Evolutionary conservation across 345 rosid species (phyloP).

Genomic region (Lenwebbia sp.): DNA sequence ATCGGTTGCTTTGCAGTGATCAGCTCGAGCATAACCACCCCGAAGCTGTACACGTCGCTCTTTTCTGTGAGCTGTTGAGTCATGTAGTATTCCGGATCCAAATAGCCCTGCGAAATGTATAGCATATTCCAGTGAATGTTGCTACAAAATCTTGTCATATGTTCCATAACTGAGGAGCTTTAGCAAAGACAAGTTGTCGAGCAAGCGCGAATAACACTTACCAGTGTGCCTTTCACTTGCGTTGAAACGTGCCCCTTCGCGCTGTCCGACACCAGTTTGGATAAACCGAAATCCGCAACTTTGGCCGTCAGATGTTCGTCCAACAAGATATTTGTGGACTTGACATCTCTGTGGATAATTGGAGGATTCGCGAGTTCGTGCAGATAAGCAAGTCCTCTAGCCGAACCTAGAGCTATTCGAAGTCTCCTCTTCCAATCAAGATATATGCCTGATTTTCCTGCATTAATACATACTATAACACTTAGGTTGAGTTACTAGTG

Average conservation of each 20-base stretch:
- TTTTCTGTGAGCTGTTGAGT: slow-evolving; percentile 89
- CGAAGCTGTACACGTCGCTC: slow-evolving; percentile 96
- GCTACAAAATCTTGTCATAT: not conserved
- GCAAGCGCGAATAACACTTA: slow-evolving; percentile 7
- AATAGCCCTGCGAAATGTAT: slow-evolving; percentile 52
- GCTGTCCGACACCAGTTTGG: slow-evolving; percentile 83
- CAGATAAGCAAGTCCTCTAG: slow-evolving; percentile 83
- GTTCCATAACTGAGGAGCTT: not conserved
- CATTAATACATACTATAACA: not conserved
- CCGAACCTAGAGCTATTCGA: slow-evolving; percentile 77
- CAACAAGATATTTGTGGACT: slow-evolving; percentile 77
- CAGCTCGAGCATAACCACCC: slow-evolving; percentile 87
- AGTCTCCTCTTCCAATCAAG: slow-evolving; percentile 92
- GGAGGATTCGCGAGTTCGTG: slow-evolving; percentile 98
- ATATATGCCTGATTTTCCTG: slow-evolving; percentile 53
- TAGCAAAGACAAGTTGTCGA: not conserved
- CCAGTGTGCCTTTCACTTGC: slow-evolving; percentile 98
- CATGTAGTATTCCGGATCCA: slow-evolving; percentile 98
- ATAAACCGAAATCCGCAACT: slow-evolving; percentile 95
- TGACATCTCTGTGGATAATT: slow-evolving; percentile 89
- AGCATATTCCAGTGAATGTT: not conserved
- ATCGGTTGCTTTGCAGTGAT: slow-evolving; percentile 83
- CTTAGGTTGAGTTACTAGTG: not conserved
- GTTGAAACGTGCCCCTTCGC: slow-evolving; percentile 92
- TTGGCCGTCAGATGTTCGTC: slow-evolving; percentile 85